Conservation (phyloP, 352 stramenopile species). For the Hyphochytrium catenoides region DNA sequence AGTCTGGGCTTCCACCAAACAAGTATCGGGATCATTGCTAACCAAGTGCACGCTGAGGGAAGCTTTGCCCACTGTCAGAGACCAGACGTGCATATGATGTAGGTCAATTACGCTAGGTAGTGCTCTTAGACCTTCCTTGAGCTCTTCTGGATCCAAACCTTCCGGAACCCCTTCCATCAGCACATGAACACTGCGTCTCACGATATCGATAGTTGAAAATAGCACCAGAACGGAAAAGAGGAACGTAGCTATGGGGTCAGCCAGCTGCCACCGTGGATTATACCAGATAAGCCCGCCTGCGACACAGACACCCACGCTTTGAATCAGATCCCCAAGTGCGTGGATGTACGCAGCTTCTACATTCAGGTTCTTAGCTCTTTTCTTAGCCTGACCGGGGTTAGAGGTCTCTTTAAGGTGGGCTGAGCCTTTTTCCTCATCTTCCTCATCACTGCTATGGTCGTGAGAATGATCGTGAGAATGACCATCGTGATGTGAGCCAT, state of each 20-base stretch:
- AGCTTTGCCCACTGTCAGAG: constrained; percentile 63
- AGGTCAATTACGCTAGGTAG: constrained; percentile 68
- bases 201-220: constrained; percentile 68
- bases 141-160: constrained; percentile 55
- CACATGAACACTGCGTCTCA: constrained; percentile 71
- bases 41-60: constrained; percentile 79
- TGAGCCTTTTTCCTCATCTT: constrained; percentile 11
- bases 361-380: constrained; percentile 73
- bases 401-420: constrained; percentile 8
- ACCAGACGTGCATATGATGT: constrained; percentile 97
- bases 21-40: constrained; percentile 24
- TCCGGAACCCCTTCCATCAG: constrained; percentile 86
- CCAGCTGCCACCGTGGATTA: constrained; percentile 80
- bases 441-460: constrained; percentile 9
- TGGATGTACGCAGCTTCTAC: constrained; percentile 90
- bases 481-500: no score
- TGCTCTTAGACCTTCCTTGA: constrained; percentile 40
- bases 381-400: constrained; percentile 1
- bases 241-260: constrained; percentile 90
- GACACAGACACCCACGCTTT: constrained; percentile 84
- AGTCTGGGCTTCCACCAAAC: constrained; percentile 34
- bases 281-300: constrained; percentile 88
- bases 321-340: constrained; percentile 87
- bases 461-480: no score
- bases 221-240: constrained; percentile 89